These are phyloP conservation scores for Jasminum sambac DNA, from an alignment of 257 asterid genomes.

Conservation along the genomic window DNA sequence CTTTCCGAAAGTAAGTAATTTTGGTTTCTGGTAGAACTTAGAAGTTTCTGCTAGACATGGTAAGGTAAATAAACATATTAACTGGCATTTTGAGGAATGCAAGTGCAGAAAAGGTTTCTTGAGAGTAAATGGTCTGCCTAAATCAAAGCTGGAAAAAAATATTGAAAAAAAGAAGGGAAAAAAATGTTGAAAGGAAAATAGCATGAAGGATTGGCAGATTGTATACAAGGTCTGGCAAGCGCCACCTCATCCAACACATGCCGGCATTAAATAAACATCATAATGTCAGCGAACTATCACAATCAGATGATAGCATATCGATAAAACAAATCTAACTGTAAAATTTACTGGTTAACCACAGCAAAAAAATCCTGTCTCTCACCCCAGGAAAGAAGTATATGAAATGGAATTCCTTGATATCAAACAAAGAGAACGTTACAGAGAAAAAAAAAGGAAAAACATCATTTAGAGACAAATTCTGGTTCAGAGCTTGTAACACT, in stretches of 20 bases:
- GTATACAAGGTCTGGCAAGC: neutral
- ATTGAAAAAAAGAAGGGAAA: neutral
- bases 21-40: neutral
- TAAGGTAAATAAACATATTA: neutral
- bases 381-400: neutral
- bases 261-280: slow-evolving; percentile 11
- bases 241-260: neutral
- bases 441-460: slow-evolving; percentile 6
- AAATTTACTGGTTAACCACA: neutral
- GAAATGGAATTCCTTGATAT: neutral
- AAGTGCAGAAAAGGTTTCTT: slow-evolving; percentile 13
- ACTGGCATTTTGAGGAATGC: neutral
- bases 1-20: neutral
- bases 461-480: neutral
- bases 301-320: neutral
- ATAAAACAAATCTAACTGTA: neutral
- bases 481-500: neutral
- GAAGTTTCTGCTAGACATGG: neutral
- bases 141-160: neutral
- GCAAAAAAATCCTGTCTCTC: neutral
- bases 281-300: neutral
- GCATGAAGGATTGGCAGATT: neutral
- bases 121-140: slow-evolving; percentile 11
- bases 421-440: neutral
- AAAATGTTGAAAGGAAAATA: neutral